phyloP scores from a whole-genome alignment of 225 moss, liverwort and hornwort genomes.

The Marchantia polymorpha region DNA sequence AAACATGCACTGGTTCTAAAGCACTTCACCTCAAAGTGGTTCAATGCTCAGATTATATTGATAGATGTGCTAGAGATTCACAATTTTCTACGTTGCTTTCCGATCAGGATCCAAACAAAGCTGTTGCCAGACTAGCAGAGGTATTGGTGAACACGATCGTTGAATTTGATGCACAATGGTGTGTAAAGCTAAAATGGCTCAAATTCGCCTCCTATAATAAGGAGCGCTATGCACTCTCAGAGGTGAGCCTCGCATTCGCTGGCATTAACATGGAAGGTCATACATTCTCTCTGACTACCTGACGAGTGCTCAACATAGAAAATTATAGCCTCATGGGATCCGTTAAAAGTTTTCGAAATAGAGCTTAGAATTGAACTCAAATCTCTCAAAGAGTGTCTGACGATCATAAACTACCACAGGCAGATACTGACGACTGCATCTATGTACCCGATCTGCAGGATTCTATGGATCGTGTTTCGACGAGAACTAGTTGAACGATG shows the following conservation, averaged over 20 bases:
- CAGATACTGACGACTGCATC: background rate
- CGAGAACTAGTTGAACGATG: background rate
- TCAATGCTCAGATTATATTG: background rate
- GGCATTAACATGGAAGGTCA: background rate
- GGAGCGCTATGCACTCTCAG: background rate
- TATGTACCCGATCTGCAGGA: background rate
- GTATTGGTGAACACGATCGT: constrained; percentile 28
- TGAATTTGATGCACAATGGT: constrained; percentile 42
- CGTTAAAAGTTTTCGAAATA: background rate
- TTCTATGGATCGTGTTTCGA: background rate
- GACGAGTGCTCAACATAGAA: too few relatives aligned
- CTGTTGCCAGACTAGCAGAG: constrained; percentile 31
- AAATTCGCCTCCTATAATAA: constrained; percentile 30
- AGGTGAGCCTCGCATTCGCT: constrained; percentile 12
- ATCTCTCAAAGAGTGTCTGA: background rate
- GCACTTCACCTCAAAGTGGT: background rate
- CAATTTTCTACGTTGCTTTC: background rate
- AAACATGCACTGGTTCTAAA: background rate
- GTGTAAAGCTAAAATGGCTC: constrained; percentile 30
- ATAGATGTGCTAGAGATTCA: background rate
- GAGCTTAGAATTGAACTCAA: background rate
- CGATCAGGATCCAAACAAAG: constrained; percentile 31
- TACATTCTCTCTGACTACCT: background rate
- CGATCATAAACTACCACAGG: background rate
- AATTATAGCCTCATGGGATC: background rate